phyloP scores from a whole-genome alignment of 2,329 filamentous ascomycete species.

The Ceratocystis cacaofunesta region DNA sequence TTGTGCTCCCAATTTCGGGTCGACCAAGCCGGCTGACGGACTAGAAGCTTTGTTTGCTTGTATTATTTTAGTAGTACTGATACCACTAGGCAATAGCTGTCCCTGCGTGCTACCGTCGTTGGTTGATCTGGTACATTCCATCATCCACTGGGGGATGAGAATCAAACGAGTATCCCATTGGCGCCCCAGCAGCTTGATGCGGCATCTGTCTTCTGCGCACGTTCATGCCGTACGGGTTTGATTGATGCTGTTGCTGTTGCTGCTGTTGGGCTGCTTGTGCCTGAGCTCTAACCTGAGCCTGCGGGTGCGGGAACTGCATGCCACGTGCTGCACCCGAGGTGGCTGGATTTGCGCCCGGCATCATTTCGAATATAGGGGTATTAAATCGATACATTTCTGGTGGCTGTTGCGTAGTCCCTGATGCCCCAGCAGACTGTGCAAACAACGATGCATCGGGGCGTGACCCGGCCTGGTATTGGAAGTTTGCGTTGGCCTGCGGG shows the following conservation, averaged over 20 bases:
- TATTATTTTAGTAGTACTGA: neutral
- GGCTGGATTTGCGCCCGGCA: neutral
- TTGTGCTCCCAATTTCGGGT: neutral
- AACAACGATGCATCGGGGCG: conserved; percentile 8
- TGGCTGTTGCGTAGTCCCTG: conserved; percentile 3
- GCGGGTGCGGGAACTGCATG: conserved; percentile 9
- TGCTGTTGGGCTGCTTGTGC: conserved; percentile 8
- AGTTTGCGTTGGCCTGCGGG: conserved; percentile 1
- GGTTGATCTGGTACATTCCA: conserved; percentile 6
- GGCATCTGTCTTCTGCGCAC: conserved; percentile 1
- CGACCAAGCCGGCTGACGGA: too few relatives aligned
- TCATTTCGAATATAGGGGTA: conserved; percentile 2
- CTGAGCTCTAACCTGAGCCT: conserved; percentile 6
- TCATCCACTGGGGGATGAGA: conserved; percentile 6
- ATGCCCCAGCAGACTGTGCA: neutral
- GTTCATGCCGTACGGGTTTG: neutral
- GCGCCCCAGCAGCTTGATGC: neutral
- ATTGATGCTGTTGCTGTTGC: conserved; percentile 9
- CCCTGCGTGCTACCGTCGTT: neutral
- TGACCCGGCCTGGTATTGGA: conserved; percentile 3
- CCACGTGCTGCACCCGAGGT: neutral
- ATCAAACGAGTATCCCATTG: conserved; percentile 9
- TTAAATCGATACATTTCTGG: conserved; percentile 1
- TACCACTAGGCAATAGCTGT: neutral
- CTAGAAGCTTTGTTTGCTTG: neutral